Percentiles rank a stretch among this genome's conserved stretches.
phyloP scores from a whole-genome alignment of 176 grass and related monocot species.

The Musa beccarii region DNA sequence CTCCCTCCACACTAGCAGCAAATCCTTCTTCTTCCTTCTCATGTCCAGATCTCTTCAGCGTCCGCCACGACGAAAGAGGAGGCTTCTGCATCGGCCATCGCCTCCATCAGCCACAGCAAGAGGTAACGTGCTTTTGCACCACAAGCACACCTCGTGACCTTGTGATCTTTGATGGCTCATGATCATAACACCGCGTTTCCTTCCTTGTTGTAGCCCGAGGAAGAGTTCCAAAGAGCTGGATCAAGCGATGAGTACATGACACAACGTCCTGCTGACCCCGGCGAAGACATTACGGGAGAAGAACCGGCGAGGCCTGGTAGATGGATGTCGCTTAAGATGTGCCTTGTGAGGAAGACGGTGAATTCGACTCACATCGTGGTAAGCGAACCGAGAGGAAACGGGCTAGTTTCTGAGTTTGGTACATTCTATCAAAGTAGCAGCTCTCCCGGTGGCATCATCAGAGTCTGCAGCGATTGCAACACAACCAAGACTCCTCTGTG shows the following conservation, averaged over 20 bases:
- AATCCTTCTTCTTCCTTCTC: background rate
- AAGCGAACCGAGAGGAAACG: conserved; percentile 40
- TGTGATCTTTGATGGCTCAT: too few species aligned
- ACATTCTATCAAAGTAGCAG: too few species aligned
- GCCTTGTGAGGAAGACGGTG: conserved; percentile 67
- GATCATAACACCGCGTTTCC: too few species aligned
- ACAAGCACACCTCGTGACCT: too few species aligned
- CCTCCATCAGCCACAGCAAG: too few species aligned
- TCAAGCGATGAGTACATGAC: too few species aligned
- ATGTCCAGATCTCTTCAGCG: background rate
- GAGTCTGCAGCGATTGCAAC: conserved; percentile 93
- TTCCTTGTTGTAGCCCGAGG: background rate
- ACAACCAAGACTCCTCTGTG: conserved; percentile 96
- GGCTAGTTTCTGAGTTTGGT: too few species aligned
- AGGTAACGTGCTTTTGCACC: background rate
- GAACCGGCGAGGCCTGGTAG: background rate
- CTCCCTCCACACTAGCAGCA: background rate
- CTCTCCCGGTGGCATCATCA: conserved; percentile 39
- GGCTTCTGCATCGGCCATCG: background rate
- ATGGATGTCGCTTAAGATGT: conserved; percentile 67
- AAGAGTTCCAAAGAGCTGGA: background rate
- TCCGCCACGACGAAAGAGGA: background rate
- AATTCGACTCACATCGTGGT: conserved; percentile 14
- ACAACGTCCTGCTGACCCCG: too few species aligned
- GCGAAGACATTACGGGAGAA: too few species aligned